Evolutionary conservation across 345 rosid genomes (phyloP), one percentile per base, ranked within the genome.

Genomic region (Noccaea bulbosa): DNA sequence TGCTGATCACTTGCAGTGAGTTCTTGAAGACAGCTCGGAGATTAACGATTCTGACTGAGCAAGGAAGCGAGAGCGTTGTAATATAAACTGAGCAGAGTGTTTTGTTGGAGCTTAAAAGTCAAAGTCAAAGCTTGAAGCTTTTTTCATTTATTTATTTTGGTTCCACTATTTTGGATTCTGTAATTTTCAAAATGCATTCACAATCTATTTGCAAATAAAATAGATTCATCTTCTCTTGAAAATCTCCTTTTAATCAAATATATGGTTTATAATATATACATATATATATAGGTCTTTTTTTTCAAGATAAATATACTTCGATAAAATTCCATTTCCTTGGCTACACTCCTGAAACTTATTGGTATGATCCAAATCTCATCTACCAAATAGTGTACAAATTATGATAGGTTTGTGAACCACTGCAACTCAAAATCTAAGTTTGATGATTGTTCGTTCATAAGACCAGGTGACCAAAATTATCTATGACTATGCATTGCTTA

Each of bases 1-100:
- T 11, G 32, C 2, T 70, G 32, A 11, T 49, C 39, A 43, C n/a
- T 52, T 66, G 82, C 92, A 94, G 97, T 65, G 93, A 86, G 76
- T 91, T 94, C 76, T 69, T 84, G 84, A 94, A 85, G 84, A 81
- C 90, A 7, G 95, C 91, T 34, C 85, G 93, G 80, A 91, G 89
- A 81, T 76, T 91, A 75, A 91, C 86, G 4, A 86, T 89, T 73
- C 84, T 83, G n/a, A 67, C 83, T 5, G 96, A 87, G 78, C 80
- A 88, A 22, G 79, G 96, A 74, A 82, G 84, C 16, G 85, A 85
- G 77, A 83, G 79, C 44, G 30, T 82, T 74, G 90, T 78, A 71
- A 69, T 75, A 20, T 86, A 86, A 75, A 17, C 71, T 6, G 12
- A 0, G 38, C 38, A 1, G 62, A 40, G 54, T 39, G 55, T 47